phyloP scores from a whole-genome alignment of 345 rosid species.

The Syzygium oleosum region DNA sequence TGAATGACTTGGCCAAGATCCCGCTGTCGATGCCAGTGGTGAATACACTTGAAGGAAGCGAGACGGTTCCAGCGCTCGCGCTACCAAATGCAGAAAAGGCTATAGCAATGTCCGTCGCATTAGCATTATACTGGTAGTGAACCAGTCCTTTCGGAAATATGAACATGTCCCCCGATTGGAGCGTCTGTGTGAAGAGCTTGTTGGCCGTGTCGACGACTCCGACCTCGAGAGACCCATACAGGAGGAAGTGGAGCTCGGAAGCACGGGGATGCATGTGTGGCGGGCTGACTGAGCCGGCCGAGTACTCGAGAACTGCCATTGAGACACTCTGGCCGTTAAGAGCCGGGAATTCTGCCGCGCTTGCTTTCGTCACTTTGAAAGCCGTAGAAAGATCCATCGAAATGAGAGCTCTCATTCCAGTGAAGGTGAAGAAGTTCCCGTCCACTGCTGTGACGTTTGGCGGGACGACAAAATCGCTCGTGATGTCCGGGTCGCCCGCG shows the following conservation, averaged over 20 bases:
- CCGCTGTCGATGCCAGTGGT: constrained; percentile 5
- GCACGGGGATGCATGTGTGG: constrained; percentile 4
- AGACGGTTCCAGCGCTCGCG: constrained; percentile 5
- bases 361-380: not conserved
- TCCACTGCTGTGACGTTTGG: not conserved
- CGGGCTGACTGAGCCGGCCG: not conserved
- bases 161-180: constrained; percentile 7
- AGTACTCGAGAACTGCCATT: not conserved
- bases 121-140: constrained; percentile 3
- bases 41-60: constrained; percentile 1
- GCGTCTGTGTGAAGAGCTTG: not conserved
- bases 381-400: not conserved
- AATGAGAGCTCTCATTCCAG: not conserved
- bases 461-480: not conserved
- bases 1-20: constrained; percentile 12
- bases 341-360: not conserved
- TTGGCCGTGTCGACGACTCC: not conserved
- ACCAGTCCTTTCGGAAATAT: constrained; percentile 7
- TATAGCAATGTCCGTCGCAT: not conserved
- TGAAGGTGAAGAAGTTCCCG: constrained; percentile 8
- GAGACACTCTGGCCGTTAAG: constrained; percentile 3
- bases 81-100: constrained; percentile 10
- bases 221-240: not conserved
- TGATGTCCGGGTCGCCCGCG: not conserved
- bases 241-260: constrained; percentile 3